phyloP scores from a whole-genome alignment of 352 stramenopile species.

The Pythium insidiosum region DNA sequence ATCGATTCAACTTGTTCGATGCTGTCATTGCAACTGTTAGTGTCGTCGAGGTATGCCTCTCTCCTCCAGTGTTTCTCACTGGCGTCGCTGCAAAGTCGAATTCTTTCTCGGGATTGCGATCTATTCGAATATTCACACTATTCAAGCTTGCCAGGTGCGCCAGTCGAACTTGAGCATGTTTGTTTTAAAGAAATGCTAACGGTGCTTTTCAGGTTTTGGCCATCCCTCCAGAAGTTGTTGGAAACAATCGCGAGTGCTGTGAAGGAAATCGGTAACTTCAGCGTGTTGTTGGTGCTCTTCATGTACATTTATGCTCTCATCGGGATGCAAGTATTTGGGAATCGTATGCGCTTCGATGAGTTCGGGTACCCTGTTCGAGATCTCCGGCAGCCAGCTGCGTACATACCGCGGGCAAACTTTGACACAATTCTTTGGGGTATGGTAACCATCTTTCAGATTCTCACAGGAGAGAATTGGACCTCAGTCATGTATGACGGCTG shows the following conservation, averaged over 20 bases:
- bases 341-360: slow-evolving; percentile 38
- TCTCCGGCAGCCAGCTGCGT: slow-evolving; percentile 21
- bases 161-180: slow-evolving; percentile 1
- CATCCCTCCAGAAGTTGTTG: slow-evolving; percentile 88
- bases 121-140: slow-evolving; percentile 80
- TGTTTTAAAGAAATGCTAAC: too few species aligned
- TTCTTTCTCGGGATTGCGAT: slow-evolving; percentile 75
- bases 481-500: slow-evolving; percentile 85
- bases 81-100: slow-evolving; percentile 9
- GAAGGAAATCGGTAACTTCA: slow-evolving; percentile 89
- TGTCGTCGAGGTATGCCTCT: slow-evolving; percentile 29
- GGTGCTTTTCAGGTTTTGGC: too few species aligned
- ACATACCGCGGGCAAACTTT: slow-evolving; percentile 18
- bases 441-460: slow-evolving; percentile 53
- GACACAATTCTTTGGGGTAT: slow-evolving; percentile 22
- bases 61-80: slow-evolving; percentile 28
- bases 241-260: slow-evolving; percentile 84
- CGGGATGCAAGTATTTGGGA: slow-evolving; percentile 81
- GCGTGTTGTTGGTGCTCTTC: slow-evolving; percentile 77
- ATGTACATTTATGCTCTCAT: slow-evolving; percentile 85
- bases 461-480: slow-evolving; percentile 93
- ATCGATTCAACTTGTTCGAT: slow-evolving; percentile 83
- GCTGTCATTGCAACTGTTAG: slow-evolving; percentile 40
- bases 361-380: slow-evolving; percentile 11
- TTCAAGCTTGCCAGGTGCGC: slow-evolving; percentile 91